These are phyloP conservation scores for Amoeboaphelidium occidentale DNA, from an alignment of 371 early-diverging fungal species.

Conservation along the genomic window DNA sequence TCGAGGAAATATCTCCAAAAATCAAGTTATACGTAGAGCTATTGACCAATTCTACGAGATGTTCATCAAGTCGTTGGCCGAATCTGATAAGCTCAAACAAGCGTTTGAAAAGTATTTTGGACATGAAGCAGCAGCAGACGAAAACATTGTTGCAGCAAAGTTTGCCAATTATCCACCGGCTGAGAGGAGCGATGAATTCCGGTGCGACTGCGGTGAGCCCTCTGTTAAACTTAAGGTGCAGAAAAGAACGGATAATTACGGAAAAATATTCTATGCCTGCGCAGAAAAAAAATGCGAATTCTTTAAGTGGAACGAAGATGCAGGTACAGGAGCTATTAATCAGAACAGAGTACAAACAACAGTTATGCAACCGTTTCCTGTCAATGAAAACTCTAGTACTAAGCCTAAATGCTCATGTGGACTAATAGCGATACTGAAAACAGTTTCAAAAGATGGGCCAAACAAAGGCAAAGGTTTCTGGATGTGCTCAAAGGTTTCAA, in stretches of 20 bases:
- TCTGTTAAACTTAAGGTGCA: too few species aligned
- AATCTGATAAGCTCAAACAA: constrained; percentile 45
- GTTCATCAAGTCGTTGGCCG: constrained; percentile 54
- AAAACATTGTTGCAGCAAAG: too few species aligned
- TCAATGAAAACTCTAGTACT: constrained; percentile 1
- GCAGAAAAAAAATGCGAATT: neutral
- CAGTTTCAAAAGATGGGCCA: constrained; percentile 25
- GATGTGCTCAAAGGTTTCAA: constrained; percentile 22
- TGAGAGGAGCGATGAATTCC: too few species aligned
- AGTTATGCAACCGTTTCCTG: constrained; percentile 1
- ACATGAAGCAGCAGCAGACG: constrained; percentile 1
- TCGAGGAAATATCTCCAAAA: constrained; percentile 4
- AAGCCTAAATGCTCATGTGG: constrained; percentile 27
- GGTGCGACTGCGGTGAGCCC: too few species aligned
- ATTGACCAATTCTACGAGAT: constrained; percentile 12
- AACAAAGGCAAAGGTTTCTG: constrained; percentile 26
- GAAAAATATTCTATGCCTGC: too few species aligned
- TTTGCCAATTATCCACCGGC: too few species aligned
- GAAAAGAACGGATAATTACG: too few species aligned
- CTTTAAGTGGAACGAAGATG: constrained; percentile 5
- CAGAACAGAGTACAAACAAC: constrained; percentile 4
- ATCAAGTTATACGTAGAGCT: constrained; percentile 9
- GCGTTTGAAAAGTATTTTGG: neutral
- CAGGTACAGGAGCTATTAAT: constrained; percentile 4
- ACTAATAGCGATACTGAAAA: constrained; percentile 13